These are phyloP conservation scores for Oxytropis ochrocephala DNA, from an alignment of 306 rosid species.

Conservation along the genomic window DNA sequence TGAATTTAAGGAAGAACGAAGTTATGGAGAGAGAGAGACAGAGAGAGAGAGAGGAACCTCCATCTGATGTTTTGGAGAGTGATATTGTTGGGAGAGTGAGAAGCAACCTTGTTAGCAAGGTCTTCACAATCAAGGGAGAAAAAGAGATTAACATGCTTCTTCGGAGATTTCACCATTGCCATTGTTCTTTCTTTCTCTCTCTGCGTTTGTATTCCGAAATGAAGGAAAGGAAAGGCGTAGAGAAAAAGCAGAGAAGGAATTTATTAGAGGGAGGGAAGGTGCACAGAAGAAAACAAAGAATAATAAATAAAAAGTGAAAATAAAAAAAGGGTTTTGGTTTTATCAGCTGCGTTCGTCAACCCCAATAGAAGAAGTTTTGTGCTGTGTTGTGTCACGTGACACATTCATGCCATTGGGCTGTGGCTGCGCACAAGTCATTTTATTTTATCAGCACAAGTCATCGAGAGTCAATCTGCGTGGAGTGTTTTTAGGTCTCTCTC, in stretches of 20 bases:
- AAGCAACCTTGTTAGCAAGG: conserved; percentile 71
- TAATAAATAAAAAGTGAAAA: background rate
- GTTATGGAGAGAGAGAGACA: background rate
- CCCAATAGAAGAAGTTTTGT: too few species aligned
- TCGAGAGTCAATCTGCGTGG: too few species aligned
- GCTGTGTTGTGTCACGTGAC: too few species aligned
- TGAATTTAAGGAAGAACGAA: too few species aligned
- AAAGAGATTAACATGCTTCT: conserved; percentile 70
- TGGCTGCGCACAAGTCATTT: too few species aligned
- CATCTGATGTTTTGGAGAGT: conserved; percentile 82
- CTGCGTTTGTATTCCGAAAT: background rate
- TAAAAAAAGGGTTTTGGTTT: background rate
- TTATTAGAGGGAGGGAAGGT: background rate
- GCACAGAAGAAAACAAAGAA: background rate
- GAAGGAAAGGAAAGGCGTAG: conserved; percentile 25
- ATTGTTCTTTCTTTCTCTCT: conserved; percentile 13
- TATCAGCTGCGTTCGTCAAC: background rate
- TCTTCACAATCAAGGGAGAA: conserved; percentile 79
- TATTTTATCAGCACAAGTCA: too few species aligned
- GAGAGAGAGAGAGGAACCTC: conserved; percentile 45
- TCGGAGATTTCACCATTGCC: conserved; percentile 38
- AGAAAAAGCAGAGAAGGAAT: conserved; percentile 21
- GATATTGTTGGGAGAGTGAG: conserved; percentile 44
- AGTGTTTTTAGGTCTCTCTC: too few species aligned
- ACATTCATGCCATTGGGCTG: too few species aligned